A percentile compares a stretch with the other conserved stretches of the same genome.
These are phyloP conservation scores for Mortierella sp. DNA, from an alignment of 371 early-diverging fungal genomes.

Conservation along the genomic window DNA sequence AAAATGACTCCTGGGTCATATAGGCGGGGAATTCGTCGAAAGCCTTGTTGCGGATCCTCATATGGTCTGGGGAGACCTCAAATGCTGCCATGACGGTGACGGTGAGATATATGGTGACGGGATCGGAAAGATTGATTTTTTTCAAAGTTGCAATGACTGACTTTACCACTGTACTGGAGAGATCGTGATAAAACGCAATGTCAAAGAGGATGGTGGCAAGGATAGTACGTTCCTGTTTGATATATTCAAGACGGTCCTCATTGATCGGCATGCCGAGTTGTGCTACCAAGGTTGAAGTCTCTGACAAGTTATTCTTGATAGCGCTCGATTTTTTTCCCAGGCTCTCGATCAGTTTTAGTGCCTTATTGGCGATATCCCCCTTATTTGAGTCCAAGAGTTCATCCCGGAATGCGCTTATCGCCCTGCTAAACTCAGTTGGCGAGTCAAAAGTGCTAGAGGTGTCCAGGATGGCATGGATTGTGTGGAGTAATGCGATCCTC, in stretches of 20 bases:
- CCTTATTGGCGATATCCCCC: conserved; percentile 57
- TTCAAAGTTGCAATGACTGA: conserved; percentile 32
- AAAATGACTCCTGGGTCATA: conserved; percentile 41
- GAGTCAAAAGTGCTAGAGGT: conserved; percentile 63
- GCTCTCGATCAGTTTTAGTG: conserved; percentile 61
- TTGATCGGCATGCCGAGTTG: conserved; percentile 55
- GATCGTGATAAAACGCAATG: conserved; percentile 67
- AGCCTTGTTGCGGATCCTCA: conserved; percentile 42
- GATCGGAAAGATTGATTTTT: conserved; percentile 46
- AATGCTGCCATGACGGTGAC: conserved; percentile 52
- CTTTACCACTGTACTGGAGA: conserved; percentile 36
- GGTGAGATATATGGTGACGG: conserved; percentile 49
- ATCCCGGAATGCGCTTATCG: conserved; percentile 58
- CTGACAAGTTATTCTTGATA: conserved; percentile 53
- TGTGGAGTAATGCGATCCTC: conserved; percentile 71
- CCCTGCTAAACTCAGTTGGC: conserved; percentile 60
- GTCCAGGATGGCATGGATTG: conserved; percentile 73
- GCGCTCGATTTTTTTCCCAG: conserved; percentile 59
- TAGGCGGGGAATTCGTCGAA: conserved; percentile 36
- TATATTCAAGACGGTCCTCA: conserved; percentile 59
- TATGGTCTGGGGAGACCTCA: conserved; percentile 43
- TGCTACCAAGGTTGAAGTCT: conserved; percentile 46
- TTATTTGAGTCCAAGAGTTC: conserved; percentile 38
- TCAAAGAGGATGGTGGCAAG: conserved; percentile 67
- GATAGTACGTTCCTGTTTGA: conserved; percentile 68